A percentile compares a stretch with the other conserved stretches of the same genome.
phyloP scores from a whole-genome alignment of 805 yeast genomes.

The Cyberlindnera euphorbiae region DNA sequence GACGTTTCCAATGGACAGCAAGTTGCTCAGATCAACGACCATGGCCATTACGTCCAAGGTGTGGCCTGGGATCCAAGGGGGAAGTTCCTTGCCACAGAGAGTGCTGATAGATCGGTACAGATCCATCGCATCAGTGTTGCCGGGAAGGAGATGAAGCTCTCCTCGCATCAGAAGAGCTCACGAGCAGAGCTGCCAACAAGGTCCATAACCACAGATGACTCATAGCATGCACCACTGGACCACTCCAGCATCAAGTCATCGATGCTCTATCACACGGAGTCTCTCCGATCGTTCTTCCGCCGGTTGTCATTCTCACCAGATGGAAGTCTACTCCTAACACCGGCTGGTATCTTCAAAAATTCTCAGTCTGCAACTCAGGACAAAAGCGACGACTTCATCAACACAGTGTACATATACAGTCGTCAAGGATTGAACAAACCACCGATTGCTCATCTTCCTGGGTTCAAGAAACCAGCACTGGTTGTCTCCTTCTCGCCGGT shows the following conservation, averaged over 20 bases:
- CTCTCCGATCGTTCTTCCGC: conserved; percentile 86
- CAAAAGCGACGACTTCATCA: conserved; percentile 39
- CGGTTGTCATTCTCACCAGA: conserved; percentile 86
- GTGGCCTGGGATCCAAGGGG: conserved; percentile 91
- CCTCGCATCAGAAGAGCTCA: conserved; percentile 43
- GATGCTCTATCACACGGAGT: conserved; percentile 74
- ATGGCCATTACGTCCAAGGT: conserved; percentile 91
- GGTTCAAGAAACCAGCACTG: conserved; percentile 76
- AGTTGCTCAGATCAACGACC: conserved; percentile 61
- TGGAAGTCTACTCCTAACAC: conserved; percentile 74
- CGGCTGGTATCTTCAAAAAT: conserved; percentile 60
- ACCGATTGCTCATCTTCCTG: conserved; percentile 79
- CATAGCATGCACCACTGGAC: conserved; percentile 22
- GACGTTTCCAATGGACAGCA: conserved; percentile 52
- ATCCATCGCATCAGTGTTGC: conserved; percentile 46
- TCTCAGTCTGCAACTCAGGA: neutral
- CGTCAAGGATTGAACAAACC: conserved; percentile 60
- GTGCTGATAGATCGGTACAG: conserved; percentile 81
- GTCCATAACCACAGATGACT: neutral
- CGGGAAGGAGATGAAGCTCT: conserved; percentile 29
- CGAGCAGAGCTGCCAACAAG: conserved; percentile 52
- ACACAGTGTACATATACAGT: conserved; percentile 77
- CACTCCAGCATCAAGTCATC: conserved; percentile 29
- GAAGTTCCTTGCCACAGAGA: conserved; percentile 75
- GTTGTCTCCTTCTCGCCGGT: conserved; percentile 77